Percentiles rank a stretch among this genome's conserved stretches.
Conservation (phyloP, 208 protist genomes). For the Herpetomonas samuelpessoai region DNA sequence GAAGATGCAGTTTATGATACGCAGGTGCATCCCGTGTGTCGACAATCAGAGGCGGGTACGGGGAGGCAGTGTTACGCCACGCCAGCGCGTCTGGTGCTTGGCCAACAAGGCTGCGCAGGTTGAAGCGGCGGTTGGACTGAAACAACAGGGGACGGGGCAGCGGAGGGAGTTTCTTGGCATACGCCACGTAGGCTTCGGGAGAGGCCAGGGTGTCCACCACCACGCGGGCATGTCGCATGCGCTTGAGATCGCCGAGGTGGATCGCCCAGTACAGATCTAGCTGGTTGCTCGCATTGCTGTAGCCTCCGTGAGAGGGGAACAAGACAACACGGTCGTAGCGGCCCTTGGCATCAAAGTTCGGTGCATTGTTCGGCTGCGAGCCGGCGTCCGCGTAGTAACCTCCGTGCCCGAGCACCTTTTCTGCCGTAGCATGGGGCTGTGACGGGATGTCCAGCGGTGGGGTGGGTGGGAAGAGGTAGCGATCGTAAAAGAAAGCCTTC, state of each 20-base stretch:
- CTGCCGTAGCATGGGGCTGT: too few relatives aligned
- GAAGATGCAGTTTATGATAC: conserved; percentile 55
- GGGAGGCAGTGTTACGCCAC: too few relatives aligned
- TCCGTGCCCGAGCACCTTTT: background rate
- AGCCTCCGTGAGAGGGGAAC: conserved; percentile 75
- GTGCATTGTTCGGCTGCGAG: background rate
- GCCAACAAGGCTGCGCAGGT: conserved; percentile 35
- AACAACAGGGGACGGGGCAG: conserved; percentile 60
- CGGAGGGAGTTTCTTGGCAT: conserved; percentile 38
- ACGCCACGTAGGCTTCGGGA: conserved; percentile 27
- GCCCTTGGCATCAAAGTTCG: background rate
- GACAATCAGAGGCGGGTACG: conserved; percentile 32
- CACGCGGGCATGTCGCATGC: conserved; percentile 50
- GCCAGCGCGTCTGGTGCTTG: too few relatives aligned
- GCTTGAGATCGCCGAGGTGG: conserved; percentile 49
- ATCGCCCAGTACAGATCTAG: conserved; percentile 76
- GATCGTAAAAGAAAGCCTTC: conserved; percentile 30
- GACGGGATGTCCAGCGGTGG: too few relatives aligned
- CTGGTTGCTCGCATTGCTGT: conserved; percentile 75
- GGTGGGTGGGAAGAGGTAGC: conserved; percentile 29
- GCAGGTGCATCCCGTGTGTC: conserved; percentile 48
- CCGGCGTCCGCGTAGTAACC: background rate
- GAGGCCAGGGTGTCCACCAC: conserved; percentile 45
- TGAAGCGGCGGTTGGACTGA: conserved; percentile 35
- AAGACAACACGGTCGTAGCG: conserved; percentile 40